phyloP scores from a whole-genome alignment of 2,329 filamentous ascomycete species.

The Stachybotrys chlorohalonatus region DNA sequence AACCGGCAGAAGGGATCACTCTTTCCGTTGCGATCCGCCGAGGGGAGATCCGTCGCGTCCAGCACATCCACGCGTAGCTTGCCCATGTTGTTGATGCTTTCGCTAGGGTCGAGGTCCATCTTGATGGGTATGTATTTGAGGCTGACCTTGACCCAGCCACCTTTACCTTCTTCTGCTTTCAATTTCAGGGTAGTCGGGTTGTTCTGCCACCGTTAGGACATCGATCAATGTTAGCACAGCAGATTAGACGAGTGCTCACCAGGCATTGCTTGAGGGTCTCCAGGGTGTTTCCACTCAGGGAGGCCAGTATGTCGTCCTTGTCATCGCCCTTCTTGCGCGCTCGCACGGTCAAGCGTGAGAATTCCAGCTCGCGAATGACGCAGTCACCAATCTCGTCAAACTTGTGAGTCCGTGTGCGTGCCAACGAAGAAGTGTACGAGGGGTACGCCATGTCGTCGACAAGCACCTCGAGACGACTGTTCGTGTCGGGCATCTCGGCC shows the following conservation, averaged over 20 bases:
- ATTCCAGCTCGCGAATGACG: constrained; percentile 93
- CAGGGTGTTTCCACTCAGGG: constrained; percentile 74
- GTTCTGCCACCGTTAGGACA: constrained; percentile 46
- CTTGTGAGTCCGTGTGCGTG: constrained; percentile 57
- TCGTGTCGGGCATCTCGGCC: constrained; percentile 67
- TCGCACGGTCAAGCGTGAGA: constrained; percentile 84
- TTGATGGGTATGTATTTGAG: constrained; percentile 90
- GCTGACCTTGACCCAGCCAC: constrained; percentile 79
- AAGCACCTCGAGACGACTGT: constrained; percentile 74
- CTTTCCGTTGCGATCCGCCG: constrained; percentile 91
- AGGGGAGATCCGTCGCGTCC: constrained; percentile 78
- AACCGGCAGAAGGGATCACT: constrained; percentile 98
- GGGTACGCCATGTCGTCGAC: constrained; percentile 95
- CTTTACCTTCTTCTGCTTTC: constrained; percentile 65
- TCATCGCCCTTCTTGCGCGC: constrained; percentile 73
- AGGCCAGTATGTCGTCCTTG: constrained; percentile 69
- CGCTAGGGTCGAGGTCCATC: constrained; percentile 88
- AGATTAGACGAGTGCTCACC: constrained; percentile 38
- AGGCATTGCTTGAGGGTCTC: constrained; percentile 82
- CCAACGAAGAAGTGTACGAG: constrained; percentile 72
- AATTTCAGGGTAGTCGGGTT: constrained; percentile 78
- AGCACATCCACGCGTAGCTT: constrained; percentile 88
- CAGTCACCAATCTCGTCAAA: constrained; percentile 94
- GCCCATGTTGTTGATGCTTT: constrained; percentile 99
- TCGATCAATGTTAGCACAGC: not conserved